A percentile compares a stretch with the other conserved stretches of the same genome.
Evolutionary conservation across 2,329 filamentous ascomycete genomes (phyloP).

Genomic region (Alternaria hordeiaustralica): DNA sequence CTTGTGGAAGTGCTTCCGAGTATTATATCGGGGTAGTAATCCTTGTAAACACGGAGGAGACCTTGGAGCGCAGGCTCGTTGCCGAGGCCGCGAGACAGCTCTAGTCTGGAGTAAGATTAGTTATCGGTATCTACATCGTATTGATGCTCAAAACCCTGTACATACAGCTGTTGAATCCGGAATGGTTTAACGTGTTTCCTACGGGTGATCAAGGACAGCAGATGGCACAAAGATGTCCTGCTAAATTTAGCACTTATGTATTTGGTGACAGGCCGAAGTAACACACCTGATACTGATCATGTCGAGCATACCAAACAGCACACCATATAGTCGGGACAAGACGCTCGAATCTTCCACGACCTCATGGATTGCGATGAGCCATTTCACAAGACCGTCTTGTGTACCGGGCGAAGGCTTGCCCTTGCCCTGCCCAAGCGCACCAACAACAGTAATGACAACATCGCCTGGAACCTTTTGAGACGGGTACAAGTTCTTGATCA

Average conservation of each 20-base stretch:
- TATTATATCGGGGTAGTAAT: conserved; percentile 89
- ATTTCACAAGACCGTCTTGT: conserved; percentile 75
- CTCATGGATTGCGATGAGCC: conserved; percentile 79
- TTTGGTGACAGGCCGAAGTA: conserved; percentile 5
- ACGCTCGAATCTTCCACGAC: conserved; percentile 68
- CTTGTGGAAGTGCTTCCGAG: conserved; percentile 68
- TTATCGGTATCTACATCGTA: background rate
- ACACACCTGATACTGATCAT: conserved; percentile 74
- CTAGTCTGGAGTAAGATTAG: conserved; percentile 50
- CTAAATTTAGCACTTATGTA: conserved; percentile 30
- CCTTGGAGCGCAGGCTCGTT: conserved; percentile 78
- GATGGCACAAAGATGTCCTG: conserved; percentile 68
- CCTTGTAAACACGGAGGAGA: conserved; percentile 82
- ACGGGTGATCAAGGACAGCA: conserved; percentile 79
- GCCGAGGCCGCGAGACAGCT: conserved; percentile 55
- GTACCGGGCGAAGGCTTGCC: conserved; percentile 74
- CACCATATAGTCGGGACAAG: conserved; percentile 73
- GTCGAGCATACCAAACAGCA: conserved; percentile 82
- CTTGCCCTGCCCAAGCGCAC: conserved; percentile 77
- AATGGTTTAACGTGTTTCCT: conserved; percentile 85
- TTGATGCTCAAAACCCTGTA: background rate
- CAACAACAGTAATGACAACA: conserved; percentile 70
- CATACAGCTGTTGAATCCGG: conserved; percentile 73
- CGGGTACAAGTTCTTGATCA: conserved; percentile 80
- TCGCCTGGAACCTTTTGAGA: conserved; percentile 66